Evolutionary conservation across 352 stramenopile genomes (phyloP), one percentile per base, ranked within the genome.

Genomic region (Globisporangium yorkense): DNA sequence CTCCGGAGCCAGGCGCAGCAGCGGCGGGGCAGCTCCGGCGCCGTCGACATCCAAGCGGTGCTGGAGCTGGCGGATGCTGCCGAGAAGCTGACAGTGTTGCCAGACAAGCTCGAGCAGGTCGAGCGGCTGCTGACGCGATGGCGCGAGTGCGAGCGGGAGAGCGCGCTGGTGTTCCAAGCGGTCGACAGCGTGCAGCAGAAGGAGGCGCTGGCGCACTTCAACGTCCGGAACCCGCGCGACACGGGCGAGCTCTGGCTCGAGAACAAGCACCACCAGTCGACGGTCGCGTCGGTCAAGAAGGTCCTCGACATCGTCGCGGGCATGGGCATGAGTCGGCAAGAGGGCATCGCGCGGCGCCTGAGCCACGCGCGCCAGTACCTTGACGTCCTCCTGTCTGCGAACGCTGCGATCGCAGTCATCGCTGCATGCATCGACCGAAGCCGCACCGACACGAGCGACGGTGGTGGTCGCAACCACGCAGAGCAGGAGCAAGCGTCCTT

Each of bases 111-210:
- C 33, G 46, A 48, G 10, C 55, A 56, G 10, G 27, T 86, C 31
- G 64, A 67, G 20, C 35, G 67, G 10, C 57, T 79, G 4, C 52
- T 69, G 1, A 24, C 49, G 5, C 56, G 71, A 24, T 81, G 75
- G 71, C 62, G 67, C 35, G 53, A 64, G 39, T 59, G 56, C 52
- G 56, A 65, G 24, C 41, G 44, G 5, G 37, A 52, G n/a, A 64
- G 61, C 29, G n/a, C 46, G 0, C 39, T 55, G 12, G 53, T 83
- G 18, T 20, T 84, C 15, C 55, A 66, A 2, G 59, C 54, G 3
- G 49, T 74, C 6, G 51, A 55, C 2, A 35, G 54, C 12, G 64
- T 80, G 40, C 56, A 72, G 21, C 56, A 54, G 7, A 40, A 65
- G 2, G 72, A 81, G 51, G 44, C 56, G 5, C 33, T 29, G 8